Evolutionary conservation across 1,284 basidiomycete species (phyloP).

Genomic region (Moesziomyces globuligerus): DNA sequence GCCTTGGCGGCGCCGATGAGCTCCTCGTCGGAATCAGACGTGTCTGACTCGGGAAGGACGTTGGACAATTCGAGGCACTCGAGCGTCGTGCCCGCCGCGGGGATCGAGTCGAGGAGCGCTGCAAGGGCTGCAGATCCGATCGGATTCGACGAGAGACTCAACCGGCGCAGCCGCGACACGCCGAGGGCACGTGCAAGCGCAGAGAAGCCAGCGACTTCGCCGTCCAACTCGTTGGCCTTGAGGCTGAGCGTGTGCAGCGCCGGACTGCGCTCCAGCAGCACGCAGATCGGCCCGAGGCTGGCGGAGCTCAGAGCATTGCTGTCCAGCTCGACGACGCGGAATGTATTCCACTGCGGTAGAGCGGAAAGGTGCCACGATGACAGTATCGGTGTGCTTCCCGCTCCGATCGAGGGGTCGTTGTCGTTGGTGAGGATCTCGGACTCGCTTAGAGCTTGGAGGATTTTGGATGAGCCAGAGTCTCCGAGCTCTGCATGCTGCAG

Average conservation of each 20-base stretch:
- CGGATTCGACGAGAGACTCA: constrained; percentile 21
- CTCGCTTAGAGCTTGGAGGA: constrained; percentile 6
- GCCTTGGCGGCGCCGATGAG: constrained; percentile 9
- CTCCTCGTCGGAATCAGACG: background rate
- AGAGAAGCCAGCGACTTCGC: background rate
- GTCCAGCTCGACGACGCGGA: constrained; percentile 14
- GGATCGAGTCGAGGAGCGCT: constrained; percentile 34
- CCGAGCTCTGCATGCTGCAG: constrained; percentile 15
- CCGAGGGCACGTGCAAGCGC: constrained; percentile 12
- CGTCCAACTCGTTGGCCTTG: constrained; percentile 10
- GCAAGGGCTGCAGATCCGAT: constrained; percentile 11
- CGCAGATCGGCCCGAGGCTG: constrained; percentile 16
- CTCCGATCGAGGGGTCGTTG: background rate
- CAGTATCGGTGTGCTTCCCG: too few species aligned
- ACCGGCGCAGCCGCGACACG: constrained; percentile 4
- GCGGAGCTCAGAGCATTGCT: constrained; percentile 18
- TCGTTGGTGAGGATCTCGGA: background rate
- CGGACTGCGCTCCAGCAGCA: constrained; percentile 15
- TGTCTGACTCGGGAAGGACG: constrained; percentile 7
- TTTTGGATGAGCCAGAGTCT: constrained; percentile 4
- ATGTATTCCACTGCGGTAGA: background rate
- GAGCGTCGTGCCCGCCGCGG: constrained; percentile 15
- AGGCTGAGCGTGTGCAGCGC: constrained; percentile 12
- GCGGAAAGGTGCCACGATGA: background rate
- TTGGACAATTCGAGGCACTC: constrained; percentile 12